Conservation (phyloP, 2,329 filamentous ascomycete genomes). For the Xylariaceae sp. region DNA sequence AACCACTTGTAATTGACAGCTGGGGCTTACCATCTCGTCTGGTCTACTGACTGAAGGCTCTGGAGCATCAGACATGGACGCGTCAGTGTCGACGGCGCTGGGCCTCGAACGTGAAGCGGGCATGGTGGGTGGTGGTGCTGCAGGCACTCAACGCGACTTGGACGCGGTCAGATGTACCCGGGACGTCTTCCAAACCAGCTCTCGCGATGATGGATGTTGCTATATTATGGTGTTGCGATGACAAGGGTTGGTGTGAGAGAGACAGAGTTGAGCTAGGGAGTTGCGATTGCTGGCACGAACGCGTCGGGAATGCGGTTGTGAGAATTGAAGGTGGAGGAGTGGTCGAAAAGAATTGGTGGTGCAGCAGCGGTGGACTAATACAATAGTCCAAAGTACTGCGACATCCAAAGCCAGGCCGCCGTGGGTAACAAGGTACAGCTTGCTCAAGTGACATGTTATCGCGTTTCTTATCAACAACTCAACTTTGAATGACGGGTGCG, state of each 20-base stretch:
- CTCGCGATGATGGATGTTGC: neutral
- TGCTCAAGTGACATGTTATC: no score
- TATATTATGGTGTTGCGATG: neutral
- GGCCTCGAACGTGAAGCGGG: conserved; percentile 53
- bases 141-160: conserved; percentile 55
- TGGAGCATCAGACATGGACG: conserved; percentile 61
- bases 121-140: conserved; percentile 38
- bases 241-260: neutral
- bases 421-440: no score
- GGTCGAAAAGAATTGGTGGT: conserved; percentile 17
- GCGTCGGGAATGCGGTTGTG: conserved; percentile 17
- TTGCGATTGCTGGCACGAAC: conserved; percentile 9
- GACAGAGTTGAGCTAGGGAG: neutral
- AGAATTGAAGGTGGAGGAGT: conserved; percentile 18
- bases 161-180: conserved; percentile 39
- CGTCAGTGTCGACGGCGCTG: conserved; percentile 56
- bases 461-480: no score
- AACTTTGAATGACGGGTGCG: no score
- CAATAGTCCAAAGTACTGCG: neutral
- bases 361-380: neutral
- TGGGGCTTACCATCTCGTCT: conserved; percentile 50
- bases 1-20: neutral
- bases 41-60: conserved; percentile 38
- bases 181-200: conserved; percentile 2
- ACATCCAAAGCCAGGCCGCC: no score